These are phyloP conservation scores for Tylopilus sp. DNA, from an alignment of 1,284 basidiomycete genomes.

Conservation along the genomic window DNA sequence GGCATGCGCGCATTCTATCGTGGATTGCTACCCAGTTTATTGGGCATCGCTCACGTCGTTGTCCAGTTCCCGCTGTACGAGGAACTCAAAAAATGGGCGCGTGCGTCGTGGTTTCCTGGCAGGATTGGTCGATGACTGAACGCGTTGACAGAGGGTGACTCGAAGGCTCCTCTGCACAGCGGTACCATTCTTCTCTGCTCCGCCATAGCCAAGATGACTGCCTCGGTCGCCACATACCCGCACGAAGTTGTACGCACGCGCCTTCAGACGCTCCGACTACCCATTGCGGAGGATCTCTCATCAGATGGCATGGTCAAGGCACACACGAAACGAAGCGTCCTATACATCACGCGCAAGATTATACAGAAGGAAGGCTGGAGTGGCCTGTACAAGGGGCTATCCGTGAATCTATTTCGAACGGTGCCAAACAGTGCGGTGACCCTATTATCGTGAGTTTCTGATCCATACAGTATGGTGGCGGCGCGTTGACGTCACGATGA, in stretches of 20 bases:
- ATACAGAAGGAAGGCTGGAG: constrained; percentile 78
- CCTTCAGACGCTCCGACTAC: constrained; percentile 76
- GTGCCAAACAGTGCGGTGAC: constrained; percentile 93
- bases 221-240: constrained; percentile 89
- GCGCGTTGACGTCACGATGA: not conserved
- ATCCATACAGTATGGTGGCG: not conserved
- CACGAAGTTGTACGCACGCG: constrained; percentile 94
- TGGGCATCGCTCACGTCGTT: constrained; percentile 88
- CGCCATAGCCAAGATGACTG: constrained; percentile 88
- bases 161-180: constrained; percentile 57
- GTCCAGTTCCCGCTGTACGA: constrained; percentile 97
- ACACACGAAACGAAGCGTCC: constrained; percentile 54
- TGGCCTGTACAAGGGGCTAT: constrained; percentile 85
- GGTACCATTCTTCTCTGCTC: constrained; percentile 80
- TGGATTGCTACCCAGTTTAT: constrained; percentile 80
- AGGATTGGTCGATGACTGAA: constrained; percentile 3
- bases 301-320: constrained; percentile 55
- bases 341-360: constrained; percentile 70
- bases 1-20: constrained; percentile 86
- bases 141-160: constrained; percentile 43
- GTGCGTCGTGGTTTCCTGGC: constrained; percentile 46
- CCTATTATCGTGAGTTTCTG: constrained; percentile 78
- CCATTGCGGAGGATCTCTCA: constrained; percentile 50
- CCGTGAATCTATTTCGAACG: constrained; percentile 85
- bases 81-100: constrained; percentile 75